A percentile compares a stretch with the other conserved stretches of the same genome.
Evolutionary conservation across 176 grass and related monocot species (phyloP).

Genomic region (Pontederia paniculata): DNA sequence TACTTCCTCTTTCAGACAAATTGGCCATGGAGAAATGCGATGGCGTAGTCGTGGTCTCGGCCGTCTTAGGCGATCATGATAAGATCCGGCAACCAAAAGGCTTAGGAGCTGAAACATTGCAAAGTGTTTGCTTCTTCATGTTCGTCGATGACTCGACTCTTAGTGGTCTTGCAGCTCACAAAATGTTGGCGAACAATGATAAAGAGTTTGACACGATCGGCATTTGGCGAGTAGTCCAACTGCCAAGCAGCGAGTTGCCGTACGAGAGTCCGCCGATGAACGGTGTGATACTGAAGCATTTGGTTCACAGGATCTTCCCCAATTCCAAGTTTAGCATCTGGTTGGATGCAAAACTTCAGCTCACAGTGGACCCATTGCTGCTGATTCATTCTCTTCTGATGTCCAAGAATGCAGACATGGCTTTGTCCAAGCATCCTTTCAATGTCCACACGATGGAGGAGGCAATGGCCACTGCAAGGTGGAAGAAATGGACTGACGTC

Average conservation of each 20-base stretch:
- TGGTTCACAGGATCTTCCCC: slow-evolving; percentile 75
- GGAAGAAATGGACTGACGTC: slow-evolving; percentile 61
- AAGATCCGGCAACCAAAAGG: slow-evolving; percentile 83
- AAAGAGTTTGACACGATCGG: slow-evolving; percentile 21
- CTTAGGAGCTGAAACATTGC: slow-evolving; percentile 33
- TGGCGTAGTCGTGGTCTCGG: slow-evolving; percentile 68
- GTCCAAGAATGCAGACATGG: slow-evolving; percentile 33
- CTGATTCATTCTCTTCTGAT: slow-evolving; percentile 57
- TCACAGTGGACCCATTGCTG: slow-evolving; percentile 69
- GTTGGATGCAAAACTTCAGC: slow-evolving; percentile 88
- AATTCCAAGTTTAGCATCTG: slow-evolving; percentile 71
- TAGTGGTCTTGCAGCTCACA: slow-evolving; percentile 25
- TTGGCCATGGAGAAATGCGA: slow-evolving; percentile 56
- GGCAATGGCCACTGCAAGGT: slow-evolving; percentile 71
- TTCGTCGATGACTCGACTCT: slow-evolving; percentile 56
- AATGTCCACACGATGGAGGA: slow-evolving; percentile 84
- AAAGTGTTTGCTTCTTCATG: slow-evolving; percentile 73
- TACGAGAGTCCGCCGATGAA: slow-evolving; percentile 81
- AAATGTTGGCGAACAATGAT: slow-evolving; percentile 20
- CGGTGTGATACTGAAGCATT: slow-evolving; percentile 59
- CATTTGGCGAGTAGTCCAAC: slow-evolving; percentile 44
- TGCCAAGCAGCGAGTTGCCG: slow-evolving; percentile 32
- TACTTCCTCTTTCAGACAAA: slow-evolving; percentile 31
- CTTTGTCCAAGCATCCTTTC: slow-evolving; percentile 63
- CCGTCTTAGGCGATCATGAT: slow-evolving; percentile 68